phyloP scores from a whole-genome alignment of 1,139 yeast species.

The Yarrowia galli region DNA sequence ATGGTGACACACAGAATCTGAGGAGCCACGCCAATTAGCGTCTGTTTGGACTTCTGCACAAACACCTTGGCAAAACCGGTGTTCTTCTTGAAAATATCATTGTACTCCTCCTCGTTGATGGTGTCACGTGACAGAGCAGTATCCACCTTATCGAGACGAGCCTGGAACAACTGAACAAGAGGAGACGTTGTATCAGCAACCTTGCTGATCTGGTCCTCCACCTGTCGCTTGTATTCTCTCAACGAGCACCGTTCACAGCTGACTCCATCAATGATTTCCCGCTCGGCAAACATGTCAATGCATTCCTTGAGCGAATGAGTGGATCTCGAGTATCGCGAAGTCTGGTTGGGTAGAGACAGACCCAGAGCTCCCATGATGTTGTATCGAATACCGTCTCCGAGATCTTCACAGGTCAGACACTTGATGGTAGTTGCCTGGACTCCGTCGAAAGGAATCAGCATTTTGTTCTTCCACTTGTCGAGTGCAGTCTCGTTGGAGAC shows the following conservation, averaged over 20 bases:
- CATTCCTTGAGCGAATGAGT: constrained; percentile 62
- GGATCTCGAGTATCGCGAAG: constrained; percentile 57
- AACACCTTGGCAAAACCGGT: constrained; percentile 57
- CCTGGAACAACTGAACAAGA: constrained; percentile 54
- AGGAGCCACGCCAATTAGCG: constrained; percentile 80
- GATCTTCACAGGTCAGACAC: constrained; percentile 87
- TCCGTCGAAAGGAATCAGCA: constrained; percentile 91
- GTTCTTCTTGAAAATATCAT: constrained; percentile 57
- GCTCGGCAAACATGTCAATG: constrained; percentile 73
- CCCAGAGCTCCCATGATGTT: constrained; percentile 84
- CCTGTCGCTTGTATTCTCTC: constrained; percentile 57
- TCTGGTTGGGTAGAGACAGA: constrained; percentile 59
- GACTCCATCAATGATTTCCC: constrained; percentile 89
- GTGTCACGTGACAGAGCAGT: constrained; percentile 66
- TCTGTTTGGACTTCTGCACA: constrained; percentile 83
- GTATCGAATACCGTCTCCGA: constrained; percentile 82
- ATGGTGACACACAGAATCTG: constrained; percentile 84
- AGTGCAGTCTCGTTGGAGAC: not conserved
- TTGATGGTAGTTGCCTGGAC: constrained; percentile 86
- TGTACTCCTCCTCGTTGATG: constrained; percentile 81
- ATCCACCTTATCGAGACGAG: constrained; percentile 64
- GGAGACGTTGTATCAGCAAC: constrained; percentile 34
- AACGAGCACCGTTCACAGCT: constrained; percentile 92
- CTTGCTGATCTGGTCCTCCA: constrained; percentile 37
- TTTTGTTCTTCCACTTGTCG: constrained; percentile 47